Conservation (phyloP, 345 rosid species). For the Psidium friedrichsthalianum region DNA sequence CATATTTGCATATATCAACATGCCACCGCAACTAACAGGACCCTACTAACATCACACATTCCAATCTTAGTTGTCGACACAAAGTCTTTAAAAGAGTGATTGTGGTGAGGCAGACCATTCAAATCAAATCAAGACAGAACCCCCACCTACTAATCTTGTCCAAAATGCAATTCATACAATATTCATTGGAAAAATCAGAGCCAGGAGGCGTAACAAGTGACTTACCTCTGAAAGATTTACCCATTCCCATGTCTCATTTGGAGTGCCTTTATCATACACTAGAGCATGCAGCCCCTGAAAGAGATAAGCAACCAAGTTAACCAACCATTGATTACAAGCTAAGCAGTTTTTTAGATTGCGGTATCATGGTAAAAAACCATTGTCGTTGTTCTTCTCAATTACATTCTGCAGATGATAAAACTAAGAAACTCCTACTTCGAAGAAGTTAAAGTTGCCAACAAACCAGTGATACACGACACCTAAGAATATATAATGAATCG, state of each 20-base stretch:
- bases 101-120: neutral
- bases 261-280: slow-evolving; percentile 70
- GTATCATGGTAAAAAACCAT: neutral
- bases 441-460: neutral
- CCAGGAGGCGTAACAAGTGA: neutral
- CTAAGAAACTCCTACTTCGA: neutral
- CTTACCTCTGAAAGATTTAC: slow-evolving; percentile 76
- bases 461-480: neutral
- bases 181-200: neutral
- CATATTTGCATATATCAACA: neutral
- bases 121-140: neutral
- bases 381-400: neutral
- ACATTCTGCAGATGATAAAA: neutral
- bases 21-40: neutral
- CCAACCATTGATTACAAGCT: neutral
- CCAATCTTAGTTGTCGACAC: neutral
- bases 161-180: neutral
- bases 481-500: neutral
- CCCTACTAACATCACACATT: neutral
- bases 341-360: slow-evolving; percentile 1
- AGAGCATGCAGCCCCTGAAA: slow-evolving; percentile 72
- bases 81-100: neutral
- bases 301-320: neutral
- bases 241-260: slow-evolving; percentile 90
- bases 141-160: neutral